phyloP scores from a whole-genome alignment of 192 early-diverging fungal species.

The Coemansia sp. region DNA sequence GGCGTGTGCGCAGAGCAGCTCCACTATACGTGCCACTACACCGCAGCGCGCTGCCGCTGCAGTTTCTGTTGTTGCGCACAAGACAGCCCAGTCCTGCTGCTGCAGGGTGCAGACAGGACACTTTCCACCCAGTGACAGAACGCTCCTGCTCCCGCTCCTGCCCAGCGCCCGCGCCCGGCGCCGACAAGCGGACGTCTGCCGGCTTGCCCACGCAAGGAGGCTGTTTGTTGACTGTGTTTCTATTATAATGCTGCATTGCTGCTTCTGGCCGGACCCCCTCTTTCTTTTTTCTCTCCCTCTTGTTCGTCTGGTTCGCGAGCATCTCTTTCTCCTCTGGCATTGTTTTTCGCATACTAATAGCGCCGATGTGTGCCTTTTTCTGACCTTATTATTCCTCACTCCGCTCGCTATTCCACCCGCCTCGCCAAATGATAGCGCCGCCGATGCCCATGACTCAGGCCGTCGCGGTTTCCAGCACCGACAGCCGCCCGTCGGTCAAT shows the following conservation, averaged over 20 bases:
- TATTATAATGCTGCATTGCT: constrained; percentile 7
- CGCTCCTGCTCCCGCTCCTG: not conserved
- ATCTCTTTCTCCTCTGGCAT: constrained; percentile 5
- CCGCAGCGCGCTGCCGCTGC: constrained; percentile 4
- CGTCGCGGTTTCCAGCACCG: constrained; percentile 44
- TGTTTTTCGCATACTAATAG: constrained; percentile 10
- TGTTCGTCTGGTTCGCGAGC: constrained; percentile 4
- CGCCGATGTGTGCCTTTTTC: constrained; percentile 1
- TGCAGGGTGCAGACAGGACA: constrained; percentile 9
- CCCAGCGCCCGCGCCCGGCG: not conserved
- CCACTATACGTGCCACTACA: constrained; percentile 16
- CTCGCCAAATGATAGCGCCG: constrained; percentile 49
- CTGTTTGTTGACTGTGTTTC: constrained; percentile 14
- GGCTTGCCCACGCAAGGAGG: constrained; percentile 2
- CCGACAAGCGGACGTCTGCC: too few species aligned
- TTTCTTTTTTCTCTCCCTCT: constrained; percentile 7
- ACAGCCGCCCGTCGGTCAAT: constrained; percentile 34
- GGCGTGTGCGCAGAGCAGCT: not conserved
- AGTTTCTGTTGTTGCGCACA: not conserved
- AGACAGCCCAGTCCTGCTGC: not conserved
- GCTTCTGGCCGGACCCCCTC: not conserved
- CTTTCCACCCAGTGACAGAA: not conserved
- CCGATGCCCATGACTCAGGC: constrained; percentile 53
- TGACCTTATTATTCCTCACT: not conserved
- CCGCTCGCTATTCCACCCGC: constrained; percentile 1